phyloP scores from a whole-genome alignment of 345 rosid species.

The Sisymbrium altissimum region DNA sequence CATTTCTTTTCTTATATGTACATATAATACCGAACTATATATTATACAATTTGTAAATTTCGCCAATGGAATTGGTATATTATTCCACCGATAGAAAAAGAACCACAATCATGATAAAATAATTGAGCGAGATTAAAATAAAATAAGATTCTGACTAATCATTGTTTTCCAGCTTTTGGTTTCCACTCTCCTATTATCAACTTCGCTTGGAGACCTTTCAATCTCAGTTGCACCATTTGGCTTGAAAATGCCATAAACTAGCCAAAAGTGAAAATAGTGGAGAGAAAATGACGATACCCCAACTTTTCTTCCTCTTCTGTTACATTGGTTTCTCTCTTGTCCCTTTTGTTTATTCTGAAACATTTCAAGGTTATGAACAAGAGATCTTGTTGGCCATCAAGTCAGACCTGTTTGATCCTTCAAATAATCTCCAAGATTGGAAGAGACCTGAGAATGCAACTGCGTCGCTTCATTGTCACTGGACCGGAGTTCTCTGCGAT shows the following conservation, averaged over 20 bases:
- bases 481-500: conserved; percentile 78
- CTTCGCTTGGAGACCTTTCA: conserved; percentile 23
- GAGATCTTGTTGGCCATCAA: conserved; percentile 54
- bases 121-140: conserved; percentile 27
- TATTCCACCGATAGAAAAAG: conserved; percentile 23
- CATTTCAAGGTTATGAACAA: conserved; percentile 37
- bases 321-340: conserved; percentile 47
- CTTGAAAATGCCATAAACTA: conserved; percentile 42
- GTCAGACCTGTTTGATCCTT: conserved; percentile 57
- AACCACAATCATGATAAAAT: conserved; percentile 26
- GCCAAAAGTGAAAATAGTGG: conserved; percentile 24
- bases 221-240: conserved; percentile 34
- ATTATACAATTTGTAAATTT: background rate
- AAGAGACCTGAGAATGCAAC: conserved; percentile 29
- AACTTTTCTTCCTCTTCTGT: conserved; percentile 43
- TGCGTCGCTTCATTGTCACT: conserved; percentile 47
- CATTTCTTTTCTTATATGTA: background rate
- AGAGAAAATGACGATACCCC: conserved; percentile 37
- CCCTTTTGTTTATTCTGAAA: conserved; percentile 39
- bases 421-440: conserved; percentile 58
- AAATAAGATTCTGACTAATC: conserved; percentile 17
- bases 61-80: background rate
- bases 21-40: background rate
- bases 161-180: conserved; percentile 31
- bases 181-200: conserved; percentile 23